Evolutionary conservation across 1,139 yeast genomes (phyloP).

Genomic region (Saccharomyces pastorianus): DNA sequence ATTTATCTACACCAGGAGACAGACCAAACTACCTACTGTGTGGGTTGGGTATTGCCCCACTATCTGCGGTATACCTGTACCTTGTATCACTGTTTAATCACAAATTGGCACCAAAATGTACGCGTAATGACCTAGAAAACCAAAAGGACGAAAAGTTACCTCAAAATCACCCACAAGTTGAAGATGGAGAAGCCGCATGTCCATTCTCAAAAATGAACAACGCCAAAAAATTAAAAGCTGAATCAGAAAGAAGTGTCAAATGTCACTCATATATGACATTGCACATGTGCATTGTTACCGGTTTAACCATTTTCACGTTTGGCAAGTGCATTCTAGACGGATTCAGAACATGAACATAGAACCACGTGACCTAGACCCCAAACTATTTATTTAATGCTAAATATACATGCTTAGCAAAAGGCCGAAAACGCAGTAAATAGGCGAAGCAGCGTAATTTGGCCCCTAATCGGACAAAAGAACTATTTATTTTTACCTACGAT

Average conservation of each 20-base stretch:
- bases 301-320: slow-evolving; percentile 15
- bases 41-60: slow-evolving; percentile 13
- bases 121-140: slow-evolving; percentile 2
- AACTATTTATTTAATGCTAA: neutral
- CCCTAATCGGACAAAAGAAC: neutral
- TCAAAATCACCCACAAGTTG: slow-evolving; percentile 3
- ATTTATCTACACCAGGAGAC: slow-evolving; percentile 23
- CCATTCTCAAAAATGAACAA: slow-evolving; percentile 6
- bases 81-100: slow-evolving; percentile 6
- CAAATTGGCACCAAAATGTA: slow-evolving; percentile 1
- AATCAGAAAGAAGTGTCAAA: slow-evolving; percentile 6
- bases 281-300: slow-evolving; percentile 11
- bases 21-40: slow-evolving; percentile 23
- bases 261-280: slow-evolving; percentile 11
- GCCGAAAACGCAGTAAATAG: neutral
- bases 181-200: slow-evolving; percentile 3
- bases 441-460: neutral
- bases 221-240: slow-evolving; percentile 1
- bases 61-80: slow-evolving; percentile 13
- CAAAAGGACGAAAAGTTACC: neutral
- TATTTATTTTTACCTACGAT: neutral
- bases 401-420: neutral
- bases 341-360: slow-evolving; percentile 14
- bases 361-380: neutral
- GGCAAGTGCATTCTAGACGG: slow-evolving; percentile 18